Evolutionary conservation across 768 basidiomycete species (phyloP).

Genomic region (Trametes villosa): DNA sequence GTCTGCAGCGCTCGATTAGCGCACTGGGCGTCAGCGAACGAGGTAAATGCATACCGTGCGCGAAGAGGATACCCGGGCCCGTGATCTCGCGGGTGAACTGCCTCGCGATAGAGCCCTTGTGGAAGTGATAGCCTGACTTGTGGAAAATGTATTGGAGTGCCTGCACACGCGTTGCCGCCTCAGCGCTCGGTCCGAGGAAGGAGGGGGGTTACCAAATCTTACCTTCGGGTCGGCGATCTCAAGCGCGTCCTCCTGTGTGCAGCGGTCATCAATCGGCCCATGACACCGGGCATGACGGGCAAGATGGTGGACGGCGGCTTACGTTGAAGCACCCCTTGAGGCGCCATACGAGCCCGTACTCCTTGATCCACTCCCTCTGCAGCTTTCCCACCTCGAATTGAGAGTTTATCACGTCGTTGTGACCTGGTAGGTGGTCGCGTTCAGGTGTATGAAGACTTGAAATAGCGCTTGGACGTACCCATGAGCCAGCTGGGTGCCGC

Average conservation of each 20-base stretch:
- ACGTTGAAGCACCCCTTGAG: constrained; percentile 28
- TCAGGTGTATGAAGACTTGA: too few species aligned
- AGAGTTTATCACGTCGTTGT: neutral
- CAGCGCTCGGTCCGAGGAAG: neutral
- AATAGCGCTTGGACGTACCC: constrained; percentile 9
- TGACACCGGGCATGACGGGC: too few species aligned
- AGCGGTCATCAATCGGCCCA: neutral
- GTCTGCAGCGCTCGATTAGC: constrained; percentile 9
- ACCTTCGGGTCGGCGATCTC: constrained; percentile 22
- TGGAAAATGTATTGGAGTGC: constrained; percentile 36
- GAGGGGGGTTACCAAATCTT: neutral
- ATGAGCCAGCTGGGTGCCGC: constrained; percentile 21
- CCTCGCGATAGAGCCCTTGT: constrained; percentile 30
- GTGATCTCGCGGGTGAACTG: constrained; percentile 25
- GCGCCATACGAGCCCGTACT: constrained; percentile 28
- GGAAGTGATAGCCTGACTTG: constrained; percentile 33
- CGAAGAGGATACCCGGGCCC: constrained; percentile 22
- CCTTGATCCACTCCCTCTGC: constrained; percentile 19
- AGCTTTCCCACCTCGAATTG: constrained; percentile 28
- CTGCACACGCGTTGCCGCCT: constrained; percentile 11
- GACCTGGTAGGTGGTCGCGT: too few species aligned
- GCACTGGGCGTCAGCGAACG: too few species aligned
- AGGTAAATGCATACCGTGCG: constrained; percentile 20
- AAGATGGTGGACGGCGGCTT: too few species aligned
- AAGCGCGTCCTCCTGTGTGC: constrained; percentile 15